Base-by-base conservation (phyloP, 2,329 filamentous ascomycete genomes). In the Colletotrichum somersetense region DNA sequence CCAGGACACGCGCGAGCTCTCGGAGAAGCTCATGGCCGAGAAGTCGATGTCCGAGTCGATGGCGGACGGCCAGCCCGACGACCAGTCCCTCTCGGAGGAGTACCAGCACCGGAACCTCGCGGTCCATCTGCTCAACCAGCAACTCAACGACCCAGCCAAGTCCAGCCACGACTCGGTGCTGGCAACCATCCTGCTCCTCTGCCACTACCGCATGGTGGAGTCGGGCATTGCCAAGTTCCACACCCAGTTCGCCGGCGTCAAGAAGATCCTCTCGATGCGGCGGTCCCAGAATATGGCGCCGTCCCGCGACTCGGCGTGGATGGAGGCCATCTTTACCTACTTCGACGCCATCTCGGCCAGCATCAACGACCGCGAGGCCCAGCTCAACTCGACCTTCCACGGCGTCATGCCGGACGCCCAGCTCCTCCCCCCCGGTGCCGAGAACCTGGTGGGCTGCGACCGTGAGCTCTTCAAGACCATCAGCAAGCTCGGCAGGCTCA, bases 201-300 rank as follows among this genome's bases (percentile, higher is more conserved):
- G 95, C 79, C 91, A 98, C 73, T 97, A 97, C 80, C 93, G 97
- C 76, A 95, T 97, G 83, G 96, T 94, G 74, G 95, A 98, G 81
- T 96, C 93, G 1, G 96, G 96, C 3, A 92, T 98, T 75, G 94
- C 94, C 26, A 96, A 96, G 77, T 98, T 98, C 82, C 93, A 95
- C 76, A 96, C 93, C 0, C 96, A 98, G 79, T 95, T 98, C 77
- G 94, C 94, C 0, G 95, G 96, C 0, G 95, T 98, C 50, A 95
- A 95, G 82, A 97, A 97, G 84, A 90, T 98, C 42, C 88, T 98
- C 14, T 89, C 91, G 5, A 89, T 97, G 83, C 89, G 95, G 71
- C 89, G 92, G 75, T 80, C 83, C 5, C 84, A 84, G 30, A 82
- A 84, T 0, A 83, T 81, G 67, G 89, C 79, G 82, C 87, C 79